A percentile compares a stretch with the other conserved stretches of the same genome.
Evolutionary conservation across 2,329 filamentous ascomycete genomes (phyloP).

Genomic region (Verticillium dahliae): DNA sequence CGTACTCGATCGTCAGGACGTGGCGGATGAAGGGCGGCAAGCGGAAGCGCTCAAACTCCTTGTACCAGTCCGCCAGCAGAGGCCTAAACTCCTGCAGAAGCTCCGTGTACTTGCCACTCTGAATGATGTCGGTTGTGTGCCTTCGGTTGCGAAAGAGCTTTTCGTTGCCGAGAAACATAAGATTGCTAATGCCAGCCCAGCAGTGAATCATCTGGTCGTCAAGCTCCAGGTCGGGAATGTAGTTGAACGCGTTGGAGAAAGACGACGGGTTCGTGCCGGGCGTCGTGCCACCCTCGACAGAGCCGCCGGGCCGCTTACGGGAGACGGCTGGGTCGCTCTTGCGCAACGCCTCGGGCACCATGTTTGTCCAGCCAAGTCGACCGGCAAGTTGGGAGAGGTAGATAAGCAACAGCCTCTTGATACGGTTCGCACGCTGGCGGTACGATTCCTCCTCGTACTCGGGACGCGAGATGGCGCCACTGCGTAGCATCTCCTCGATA

Average conservation of each 20-base stretch:
- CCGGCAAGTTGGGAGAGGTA: constrained; percentile 94
- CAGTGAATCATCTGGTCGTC: constrained; percentile 73
- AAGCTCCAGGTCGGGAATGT: constrained; percentile 59
- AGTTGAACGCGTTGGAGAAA: constrained; percentile 53
- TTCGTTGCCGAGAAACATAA: constrained; percentile 88
- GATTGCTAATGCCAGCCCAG: constrained; percentile 88
- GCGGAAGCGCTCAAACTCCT: constrained; percentile 72
- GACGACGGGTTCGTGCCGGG: constrained; percentile 53
- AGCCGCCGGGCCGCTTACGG: constrained; percentile 27
- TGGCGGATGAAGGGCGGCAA: constrained; percentile 61
- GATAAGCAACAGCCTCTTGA: constrained; percentile 80
- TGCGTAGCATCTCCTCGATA: constrained; percentile 63
- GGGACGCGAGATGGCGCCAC: constrained; percentile 52
- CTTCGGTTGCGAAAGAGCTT: constrained; percentile 81
- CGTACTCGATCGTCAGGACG: constrained; percentile 89
- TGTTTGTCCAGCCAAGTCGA: constrained; percentile 84
- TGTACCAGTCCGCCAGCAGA: constrained; percentile 70
- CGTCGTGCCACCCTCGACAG: constrained; percentile 36
- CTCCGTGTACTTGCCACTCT: constrained; percentile 75
- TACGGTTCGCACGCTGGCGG: constrained; percentile 69
- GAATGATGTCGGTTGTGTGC: constrained; percentile 83
- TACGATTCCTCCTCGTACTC: constrained; percentile 72
- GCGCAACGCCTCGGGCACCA: constrained; percentile 69
- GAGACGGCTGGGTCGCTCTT: constrained; percentile 51
- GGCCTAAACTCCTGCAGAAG: constrained; percentile 77